A percentile compares a stretch with the other conserved stretches of the same genome.
Conservation (phyloP, 352 stramenopile species). For the Peronospora tabacina region DNA sequence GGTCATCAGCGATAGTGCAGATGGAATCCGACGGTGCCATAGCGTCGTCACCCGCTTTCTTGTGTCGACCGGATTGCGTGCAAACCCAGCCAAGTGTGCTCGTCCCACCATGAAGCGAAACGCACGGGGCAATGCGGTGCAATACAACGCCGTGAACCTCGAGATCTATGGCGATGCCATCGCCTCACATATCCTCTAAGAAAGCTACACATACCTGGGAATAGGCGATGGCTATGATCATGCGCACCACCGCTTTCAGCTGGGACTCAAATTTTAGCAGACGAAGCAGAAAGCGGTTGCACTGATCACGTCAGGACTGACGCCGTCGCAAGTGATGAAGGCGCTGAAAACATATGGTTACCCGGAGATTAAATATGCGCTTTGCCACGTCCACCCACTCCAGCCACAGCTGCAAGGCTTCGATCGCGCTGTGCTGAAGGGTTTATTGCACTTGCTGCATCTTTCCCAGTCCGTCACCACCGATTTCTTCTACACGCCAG, state of each 20-base stretch:
- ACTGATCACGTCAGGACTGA: slow-evolving; percentile 6
- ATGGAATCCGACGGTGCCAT: slow-evolving; percentile 5
- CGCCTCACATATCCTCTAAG: neutral
- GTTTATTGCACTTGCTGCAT: slow-evolving; percentile 3
- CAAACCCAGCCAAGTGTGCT: slow-evolving; percentile 13
- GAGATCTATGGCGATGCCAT: neutral
- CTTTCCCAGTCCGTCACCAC: slow-evolving; percentile 3
- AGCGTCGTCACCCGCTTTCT: slow-evolving; percentile 6
- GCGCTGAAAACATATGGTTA: slow-evolving; percentile 19
- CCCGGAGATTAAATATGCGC: slow-evolving; percentile 1
- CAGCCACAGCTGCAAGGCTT: slow-evolving; percentile 6
- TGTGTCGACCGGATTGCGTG: neutral
- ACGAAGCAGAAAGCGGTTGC: neutral
- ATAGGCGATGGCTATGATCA: slow-evolving; percentile 13
- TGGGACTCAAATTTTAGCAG: slow-evolving; percentile 5
- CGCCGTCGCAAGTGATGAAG: slow-evolving; percentile 8
- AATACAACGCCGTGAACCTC: slow-evolving; percentile 2
- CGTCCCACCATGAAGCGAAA: slow-evolving; percentile 1
- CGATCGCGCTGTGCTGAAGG: neutral
- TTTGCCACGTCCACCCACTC: neutral
- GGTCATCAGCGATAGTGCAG: slow-evolving; percentile 2
- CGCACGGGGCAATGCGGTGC: slow-evolving; percentile 10
- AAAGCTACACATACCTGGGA: slow-evolving; percentile 2
- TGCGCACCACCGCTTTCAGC: slow-evolving; percentile 1
- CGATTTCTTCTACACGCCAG: slow-evolving; percentile 13